Base-by-base conservation (phyloP, 768 basidiomycete genomes). In the Calocybe gangraenosa region DNA sequence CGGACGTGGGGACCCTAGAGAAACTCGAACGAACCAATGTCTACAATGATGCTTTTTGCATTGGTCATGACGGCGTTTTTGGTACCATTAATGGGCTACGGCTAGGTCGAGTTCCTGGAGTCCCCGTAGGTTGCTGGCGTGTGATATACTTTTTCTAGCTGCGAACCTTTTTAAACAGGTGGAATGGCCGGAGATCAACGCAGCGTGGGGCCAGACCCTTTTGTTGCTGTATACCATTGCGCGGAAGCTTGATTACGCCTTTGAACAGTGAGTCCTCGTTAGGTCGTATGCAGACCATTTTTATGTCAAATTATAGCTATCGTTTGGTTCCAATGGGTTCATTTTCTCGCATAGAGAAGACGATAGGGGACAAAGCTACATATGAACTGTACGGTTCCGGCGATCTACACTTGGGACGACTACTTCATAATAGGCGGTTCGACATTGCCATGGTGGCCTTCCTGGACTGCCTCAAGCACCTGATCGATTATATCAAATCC, bases 141-240 rank as follows among this genome's bases (percentile, higher is more conserved):
- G 37, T 7, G 13, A n/a, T 31, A 46, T 48, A 31, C 21, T 23
- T 22, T 19, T 39, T 25, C 41, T 35, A 34, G 22, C 47, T 58
- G 43, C 47, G 47, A 40, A 54, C 44, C 53, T 52, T 22, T 11
- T 34, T 7, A 30, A 48, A 7, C 50, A 91, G 82, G 94, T 98
- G 22, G 96, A 98, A 60, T 99, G 94, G 94, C 81, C 91, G 2
- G 96, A 99, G 66, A 93, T 98, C 62, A 98, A 98, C 59, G 96
- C 96, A 9, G 96, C 96, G 14, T 96, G 95, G 93, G 96, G 96
- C 1, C 87, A 96, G 60, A 91, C 94, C 0, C 71, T 95, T n/a
- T 74, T 98, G 14, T 73, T 98, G 45, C 68, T 97, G 28, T 89
- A 95, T 58, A 92, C 92, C 6, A 80, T 99, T 39, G 92, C 92